A percentile compares a stretch with the other conserved stretches of the same genome.
Conservation (phyloP, 331 rosid species). For the Quercus lobata region DNA sequence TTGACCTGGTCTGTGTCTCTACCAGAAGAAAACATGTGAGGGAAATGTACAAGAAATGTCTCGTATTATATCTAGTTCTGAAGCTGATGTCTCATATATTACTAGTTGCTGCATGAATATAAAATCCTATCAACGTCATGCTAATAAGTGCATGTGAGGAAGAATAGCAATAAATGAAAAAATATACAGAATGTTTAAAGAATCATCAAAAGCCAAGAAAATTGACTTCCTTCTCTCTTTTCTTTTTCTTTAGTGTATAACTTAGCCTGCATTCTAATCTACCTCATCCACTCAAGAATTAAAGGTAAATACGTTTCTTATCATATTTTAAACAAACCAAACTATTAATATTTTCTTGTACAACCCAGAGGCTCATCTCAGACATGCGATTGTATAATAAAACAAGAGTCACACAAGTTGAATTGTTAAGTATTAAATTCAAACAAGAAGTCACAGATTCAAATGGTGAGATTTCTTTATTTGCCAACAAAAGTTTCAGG, state of each 20-base stretch:
- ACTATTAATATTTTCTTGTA: background rate
- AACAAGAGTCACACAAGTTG: background rate
- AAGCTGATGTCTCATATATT: conserved; percentile 91
- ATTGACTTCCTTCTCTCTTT: background rate
- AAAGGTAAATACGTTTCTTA: background rate
- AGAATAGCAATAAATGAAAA: background rate
- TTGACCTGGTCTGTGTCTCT: conserved; percentile 98
- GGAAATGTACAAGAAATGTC: conserved; percentile 98
- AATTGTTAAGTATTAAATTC: background rate
- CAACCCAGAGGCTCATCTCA: background rate
- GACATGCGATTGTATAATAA: background rate
- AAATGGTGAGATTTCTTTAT: background rate
- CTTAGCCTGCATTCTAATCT: background rate
- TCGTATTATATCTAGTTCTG: conserved; percentile 93
- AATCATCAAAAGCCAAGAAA: conserved; percentile 13
- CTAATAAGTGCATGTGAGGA: background rate
- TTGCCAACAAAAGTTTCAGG: background rate
- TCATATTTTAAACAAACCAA: background rate
- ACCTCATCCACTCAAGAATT: background rate
- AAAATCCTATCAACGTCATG: conserved; percentile 18
- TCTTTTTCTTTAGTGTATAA: background rate
- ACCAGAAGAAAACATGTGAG: conserved; percentile 94
- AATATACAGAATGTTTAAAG: background rate
- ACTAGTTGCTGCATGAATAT: conserved; percentile 81
- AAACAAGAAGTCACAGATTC: background rate